These are phyloP conservation scores for Ophiognomonia clavigignenti-juglandacearum DNA, from an alignment of 2,329 filamentous ascomycete genomes.

Conservation along the genomic window DNA sequence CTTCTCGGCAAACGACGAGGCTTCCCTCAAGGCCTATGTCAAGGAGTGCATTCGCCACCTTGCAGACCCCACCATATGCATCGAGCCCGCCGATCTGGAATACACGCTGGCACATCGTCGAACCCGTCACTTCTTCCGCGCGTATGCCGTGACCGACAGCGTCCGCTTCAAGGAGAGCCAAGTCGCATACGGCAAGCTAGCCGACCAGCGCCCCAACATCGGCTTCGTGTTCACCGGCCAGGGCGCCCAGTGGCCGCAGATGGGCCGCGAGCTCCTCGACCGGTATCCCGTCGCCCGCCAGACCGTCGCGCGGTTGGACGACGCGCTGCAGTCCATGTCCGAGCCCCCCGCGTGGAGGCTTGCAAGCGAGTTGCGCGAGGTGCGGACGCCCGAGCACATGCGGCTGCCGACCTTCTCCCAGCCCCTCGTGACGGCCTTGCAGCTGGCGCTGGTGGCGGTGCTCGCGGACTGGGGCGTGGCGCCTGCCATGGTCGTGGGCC, in stretches of 20 bases:
- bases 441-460: not conserved
- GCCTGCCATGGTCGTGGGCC: not conserved
- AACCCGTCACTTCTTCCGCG: slow-evolving; percentile 10
- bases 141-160: not conserved
- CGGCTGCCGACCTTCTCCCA: slow-evolving; percentile 16
- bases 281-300: slow-evolving; percentile 6
- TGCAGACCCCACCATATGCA: not conserved
- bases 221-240: slow-evolving; percentile 23
- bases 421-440: not conserved
- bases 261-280: slow-evolving; percentile 21
- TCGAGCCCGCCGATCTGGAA: slow-evolving; percentile 13
- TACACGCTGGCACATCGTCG: slow-evolving; percentile 16
- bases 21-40: slow-evolving; percentile 13
- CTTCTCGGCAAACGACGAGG: slow-evolving; percentile 17
- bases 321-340: slow-evolving; percentile 13
- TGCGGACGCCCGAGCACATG: slow-evolving; percentile 15
- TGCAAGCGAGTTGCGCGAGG: slow-evolving; percentile 13
- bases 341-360: slow-evolving; percentile 19
- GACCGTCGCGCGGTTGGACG: slow-evolving; percentile 16
- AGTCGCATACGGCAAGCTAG: slow-evolving; percentile 8
- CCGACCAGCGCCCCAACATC: not conserved
- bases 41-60: not conserved
- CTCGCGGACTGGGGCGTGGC: not conserved
- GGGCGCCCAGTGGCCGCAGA: slow-evolving; percentile 22
- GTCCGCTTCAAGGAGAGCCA: not conserved